Conservation (phyloP, 306 rosid species). For the Potentilla sterilis region DNA sequence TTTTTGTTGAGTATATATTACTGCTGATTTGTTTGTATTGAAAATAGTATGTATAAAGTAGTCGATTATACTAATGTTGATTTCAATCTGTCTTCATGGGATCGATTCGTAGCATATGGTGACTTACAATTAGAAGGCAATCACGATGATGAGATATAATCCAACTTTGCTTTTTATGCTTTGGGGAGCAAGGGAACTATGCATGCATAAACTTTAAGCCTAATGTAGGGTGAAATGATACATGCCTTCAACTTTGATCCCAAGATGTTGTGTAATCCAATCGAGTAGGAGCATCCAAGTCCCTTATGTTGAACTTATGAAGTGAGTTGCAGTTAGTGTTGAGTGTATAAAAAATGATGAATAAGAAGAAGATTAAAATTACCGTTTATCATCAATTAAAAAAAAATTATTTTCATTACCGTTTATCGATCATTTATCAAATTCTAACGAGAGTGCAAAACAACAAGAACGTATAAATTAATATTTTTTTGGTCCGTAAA, state of each 20-base stretch:
- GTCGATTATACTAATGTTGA: too few relatives aligned
- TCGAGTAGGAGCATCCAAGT: background rate
- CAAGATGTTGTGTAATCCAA: background rate
- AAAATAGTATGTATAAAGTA: background rate
- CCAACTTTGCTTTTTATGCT: background rate
- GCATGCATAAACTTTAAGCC: background rate
- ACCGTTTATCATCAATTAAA: too few relatives aligned
- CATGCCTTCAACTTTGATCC: background rate
- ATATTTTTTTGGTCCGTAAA: too few relatives aligned
- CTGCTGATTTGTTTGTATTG: background rate
- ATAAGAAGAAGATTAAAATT: too few relatives aligned
- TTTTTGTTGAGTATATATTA: background rate
- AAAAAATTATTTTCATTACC: too few relatives aligned
- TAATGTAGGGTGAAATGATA: background rate
- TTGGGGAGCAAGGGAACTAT: background rate
- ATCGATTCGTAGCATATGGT: background rate
- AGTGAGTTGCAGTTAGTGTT: background rate
- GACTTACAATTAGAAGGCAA: background rate
- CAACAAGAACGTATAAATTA: too few relatives aligned
- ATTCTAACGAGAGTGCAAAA: too few relatives aligned
- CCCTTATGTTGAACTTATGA: background rate
- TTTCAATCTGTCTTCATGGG: background rate
- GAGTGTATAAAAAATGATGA: background rate
- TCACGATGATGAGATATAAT: background rate
- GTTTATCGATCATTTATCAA: too few relatives aligned